A percentile compares a stretch with the other conserved stretches of the same genome.
These are phyloP conservation scores for Cutaneotrichosporon sp. DNA, from an alignment of 1,284 basidiomycete genomes.

Conservation along the genomic window DNA sequence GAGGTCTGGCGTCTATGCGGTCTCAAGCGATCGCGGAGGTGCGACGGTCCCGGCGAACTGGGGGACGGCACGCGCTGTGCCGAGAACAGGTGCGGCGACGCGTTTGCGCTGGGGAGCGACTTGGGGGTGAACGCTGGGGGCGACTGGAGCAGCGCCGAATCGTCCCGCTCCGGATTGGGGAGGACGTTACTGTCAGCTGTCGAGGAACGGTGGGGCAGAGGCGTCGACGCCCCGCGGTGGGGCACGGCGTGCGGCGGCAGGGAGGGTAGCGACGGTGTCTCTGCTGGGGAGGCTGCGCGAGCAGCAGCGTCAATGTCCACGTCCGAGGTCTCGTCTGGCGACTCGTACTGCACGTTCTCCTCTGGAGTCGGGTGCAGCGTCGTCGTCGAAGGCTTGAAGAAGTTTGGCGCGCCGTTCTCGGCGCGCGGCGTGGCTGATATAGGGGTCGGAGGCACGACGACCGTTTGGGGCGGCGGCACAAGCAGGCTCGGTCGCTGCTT, in stretches of 20 bases:
- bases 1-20: slow-evolving; percentile 36
- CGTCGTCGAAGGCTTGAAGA: background rate
- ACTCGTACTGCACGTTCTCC: slow-evolving; percentile 5
- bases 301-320: background rate
- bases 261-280: background rate
- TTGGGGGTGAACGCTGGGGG: background rate
- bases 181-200: no score
- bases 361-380: background rate
- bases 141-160: slow-evolving; percentile 2
- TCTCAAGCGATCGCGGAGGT: background rate
- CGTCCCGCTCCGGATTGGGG: slow-evolving; percentile 4
- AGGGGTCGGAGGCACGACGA: background rate
- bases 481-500: background rate
- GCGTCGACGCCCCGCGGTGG: slow-evolving; percentile 1
- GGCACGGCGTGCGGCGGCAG: background rate
- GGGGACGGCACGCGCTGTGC: slow-evolving; percentile 1
- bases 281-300: background rate
- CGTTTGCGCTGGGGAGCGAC: background rate
- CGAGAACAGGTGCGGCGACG: slow-evolving; percentile 1
- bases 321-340: slow-evolving; percentile 2
- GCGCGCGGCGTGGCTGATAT: background rate
- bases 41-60: background rate
- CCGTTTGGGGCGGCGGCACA: background rate
- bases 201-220: no score
- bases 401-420: background rate